These are phyloP conservation scores for Neonothopanus nambi DNA, from an alignment of 1,284 basidiomycete species.

Conservation along the genomic window DNA sequence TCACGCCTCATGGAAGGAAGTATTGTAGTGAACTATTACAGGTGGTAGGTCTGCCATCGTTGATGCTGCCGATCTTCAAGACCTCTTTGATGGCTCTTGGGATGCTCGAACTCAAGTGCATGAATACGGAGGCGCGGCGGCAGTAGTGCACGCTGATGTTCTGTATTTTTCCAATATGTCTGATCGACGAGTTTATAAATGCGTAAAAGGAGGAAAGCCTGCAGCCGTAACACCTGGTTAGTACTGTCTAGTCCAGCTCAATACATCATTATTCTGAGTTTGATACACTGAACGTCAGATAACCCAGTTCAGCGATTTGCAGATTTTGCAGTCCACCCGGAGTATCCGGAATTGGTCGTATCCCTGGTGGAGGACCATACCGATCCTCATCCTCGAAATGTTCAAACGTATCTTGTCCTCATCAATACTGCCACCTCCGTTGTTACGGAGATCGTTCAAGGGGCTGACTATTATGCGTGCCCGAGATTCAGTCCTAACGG, in stretches of 20 bases:
- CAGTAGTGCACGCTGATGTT: constrained; percentile 28
- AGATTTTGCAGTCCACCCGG: constrained; percentile 21
- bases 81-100: constrained; percentile 33
- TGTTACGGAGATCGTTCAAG: constrained; percentile 24
- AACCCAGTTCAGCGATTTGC: constrained; percentile 31
- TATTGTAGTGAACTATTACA: neutral
- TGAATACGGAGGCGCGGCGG: constrained; percentile 42
- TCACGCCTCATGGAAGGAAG: neutral
- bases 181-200: constrained; percentile 23
- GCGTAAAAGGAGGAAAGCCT: constrained; percentile 17
- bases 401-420: constrained; percentile 37
- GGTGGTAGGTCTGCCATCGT: constrained; percentile 4
- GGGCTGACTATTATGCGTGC: constrained; percentile 41
- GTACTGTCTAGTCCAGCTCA: constrained; percentile 6
- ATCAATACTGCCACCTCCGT: constrained; percentile 25
- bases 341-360: constrained; percentile 27
- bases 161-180: constrained; percentile 38
- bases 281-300: constrained; percentile 5
- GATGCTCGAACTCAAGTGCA: constrained; percentile 38
- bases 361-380: constrained; percentile 44
- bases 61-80: constrained; percentile 14
- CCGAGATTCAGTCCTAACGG: constrained; percentile 40
- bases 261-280: neutral
- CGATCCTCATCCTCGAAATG: constrained; percentile 33
- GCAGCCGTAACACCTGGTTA: constrained; percentile 30